A percentile compares a stretch with the other conserved stretches of the same genome.
Evolutionary conservation across 768 basidiomycete species (phyloP).

Genomic region (Wakefieldia striispora): DNA sequence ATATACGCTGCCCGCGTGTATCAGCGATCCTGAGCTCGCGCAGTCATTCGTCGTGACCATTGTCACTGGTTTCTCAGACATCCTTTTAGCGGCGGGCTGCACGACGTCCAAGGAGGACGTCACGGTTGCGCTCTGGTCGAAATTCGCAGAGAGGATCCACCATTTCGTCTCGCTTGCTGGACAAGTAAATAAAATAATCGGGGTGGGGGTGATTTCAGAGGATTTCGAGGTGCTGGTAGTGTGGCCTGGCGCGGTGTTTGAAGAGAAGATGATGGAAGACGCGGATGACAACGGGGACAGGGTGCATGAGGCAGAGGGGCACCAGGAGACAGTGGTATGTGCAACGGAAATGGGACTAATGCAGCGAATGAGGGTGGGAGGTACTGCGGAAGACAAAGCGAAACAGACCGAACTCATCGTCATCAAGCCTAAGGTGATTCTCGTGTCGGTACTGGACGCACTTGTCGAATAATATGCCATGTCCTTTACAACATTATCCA

Average conservation of each 20-base stretch:
- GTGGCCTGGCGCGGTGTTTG: conserved; percentile 10
- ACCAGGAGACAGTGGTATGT: conserved; percentile 24
- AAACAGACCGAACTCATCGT: conserved; percentile 20
- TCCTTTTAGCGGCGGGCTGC: conserved; percentile 28
- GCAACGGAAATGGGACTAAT: conserved; percentile 34
- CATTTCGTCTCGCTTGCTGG: conserved; percentile 44
- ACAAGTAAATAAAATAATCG: conserved; percentile 37
- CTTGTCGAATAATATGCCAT: too few species aligned
- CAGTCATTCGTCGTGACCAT: conserved; percentile 8
- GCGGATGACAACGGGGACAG: conserved; percentile 20
- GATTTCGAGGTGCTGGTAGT: conserved; percentile 25
- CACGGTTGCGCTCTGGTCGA: conserved; percentile 37
- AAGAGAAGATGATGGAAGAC: conserved; percentile 22
- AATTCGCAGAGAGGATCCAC: conserved; percentile 41
- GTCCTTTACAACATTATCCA: too few species aligned
- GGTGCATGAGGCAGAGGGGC: background rate
- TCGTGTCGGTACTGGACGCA: too few species aligned
- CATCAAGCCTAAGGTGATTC: background rate
- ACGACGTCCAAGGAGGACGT: conserved; percentile 20
- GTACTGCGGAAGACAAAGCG: conserved; percentile 6
- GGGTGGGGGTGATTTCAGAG: conserved; percentile 23
- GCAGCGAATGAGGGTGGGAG: conserved; percentile 18
- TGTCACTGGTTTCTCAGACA: conserved; percentile 23
- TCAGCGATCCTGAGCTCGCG: conserved; percentile 16
- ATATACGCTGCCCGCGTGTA: conserved; percentile 11